phyloP scores from a whole-genome alignment of 805 yeast species.

The Metschnikowia picachoensis region DNA sequence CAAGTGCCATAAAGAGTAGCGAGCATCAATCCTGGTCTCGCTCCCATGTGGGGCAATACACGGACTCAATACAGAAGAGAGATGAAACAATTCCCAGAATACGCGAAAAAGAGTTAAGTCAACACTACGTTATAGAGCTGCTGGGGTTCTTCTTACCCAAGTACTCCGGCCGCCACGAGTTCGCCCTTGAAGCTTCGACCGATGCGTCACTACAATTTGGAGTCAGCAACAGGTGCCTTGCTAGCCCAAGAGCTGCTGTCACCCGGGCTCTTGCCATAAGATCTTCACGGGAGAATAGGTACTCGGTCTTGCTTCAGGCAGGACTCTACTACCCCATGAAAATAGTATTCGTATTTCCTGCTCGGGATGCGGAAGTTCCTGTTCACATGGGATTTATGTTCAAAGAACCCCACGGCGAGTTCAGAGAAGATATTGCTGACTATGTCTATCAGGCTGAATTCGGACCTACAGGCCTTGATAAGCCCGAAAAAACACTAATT shows the following conservation, averaged over 20 bases:
- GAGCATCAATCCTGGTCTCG: no score
- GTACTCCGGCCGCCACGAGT: conserved; percentile 2
- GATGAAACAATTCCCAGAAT: no score
- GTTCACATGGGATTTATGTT: neutral
- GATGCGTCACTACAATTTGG: conserved; percentile 4
- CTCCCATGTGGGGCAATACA: no score
- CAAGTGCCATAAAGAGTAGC: no score
- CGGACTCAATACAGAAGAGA: no score
- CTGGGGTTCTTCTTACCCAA: conserved; percentile 4
- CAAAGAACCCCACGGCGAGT: conserved; percentile 4
- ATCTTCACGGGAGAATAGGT: neutral
- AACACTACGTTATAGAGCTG: neutral
- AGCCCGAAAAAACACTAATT: neutral
- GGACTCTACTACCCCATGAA: conserved; percentile 3
- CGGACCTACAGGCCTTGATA: neutral
- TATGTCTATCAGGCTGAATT: neutral
- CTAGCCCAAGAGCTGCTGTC: neutral
- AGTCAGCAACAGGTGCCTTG: neutral
- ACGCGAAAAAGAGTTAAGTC: no score
- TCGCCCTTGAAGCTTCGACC: neutral
- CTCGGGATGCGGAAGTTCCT: neutral
- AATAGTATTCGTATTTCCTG: neutral
- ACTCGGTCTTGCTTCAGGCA: conserved; percentile 1
- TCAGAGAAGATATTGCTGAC: neutral
- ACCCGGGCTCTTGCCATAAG: neutral